Evolutionary conservation across 2,329 filamentous ascomycete species (phyloP).

Genomic region (Fusarium sp.): DNA sequence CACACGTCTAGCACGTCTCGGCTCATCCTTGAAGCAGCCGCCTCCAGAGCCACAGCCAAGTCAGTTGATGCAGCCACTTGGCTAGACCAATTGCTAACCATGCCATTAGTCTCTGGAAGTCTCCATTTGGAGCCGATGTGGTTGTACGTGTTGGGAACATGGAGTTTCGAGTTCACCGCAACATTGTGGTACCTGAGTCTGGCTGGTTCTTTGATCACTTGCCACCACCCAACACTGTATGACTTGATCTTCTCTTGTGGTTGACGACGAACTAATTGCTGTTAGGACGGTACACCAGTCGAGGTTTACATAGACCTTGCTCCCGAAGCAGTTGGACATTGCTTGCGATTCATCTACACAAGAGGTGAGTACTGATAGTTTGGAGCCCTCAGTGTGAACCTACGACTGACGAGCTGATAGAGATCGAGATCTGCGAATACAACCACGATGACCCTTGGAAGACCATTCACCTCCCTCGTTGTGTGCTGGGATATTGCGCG

Average conservation of each 20-base stretch:
- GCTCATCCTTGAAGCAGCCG: slow-evolving; percentile 44
- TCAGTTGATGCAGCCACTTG: slow-evolving; percentile 5
- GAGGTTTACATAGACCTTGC: slow-evolving; percentile 42
- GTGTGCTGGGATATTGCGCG: slow-evolving; percentile 49
- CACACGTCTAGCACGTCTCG: slow-evolving; percentile 37
- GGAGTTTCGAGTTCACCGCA: slow-evolving; percentile 50
- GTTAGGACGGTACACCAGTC: slow-evolving; percentile 46
- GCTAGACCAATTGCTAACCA: slow-evolving; percentile 21
- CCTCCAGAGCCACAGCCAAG: slow-evolving; percentile 46
- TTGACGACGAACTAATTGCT: slow-evolving; percentile 8
- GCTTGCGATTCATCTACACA: slow-evolving; percentile 53
- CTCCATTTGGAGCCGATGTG: slow-evolving; percentile 51
- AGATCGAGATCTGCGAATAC: slow-evolving; percentile 47
- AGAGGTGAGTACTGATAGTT: slow-evolving; percentile 43
- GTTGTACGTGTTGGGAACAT: slow-evolving; percentile 41
- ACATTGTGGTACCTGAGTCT: slow-evolving; percentile 50
- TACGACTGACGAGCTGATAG: slow-evolving; percentile 34
- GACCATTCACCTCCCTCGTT: slow-evolving; percentile 48
- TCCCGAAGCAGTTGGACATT: slow-evolving; percentile 45
- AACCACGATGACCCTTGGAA: slow-evolving; percentile 41
- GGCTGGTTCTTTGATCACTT: slow-evolving; percentile 51
- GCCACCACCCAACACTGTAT: slow-evolving; percentile 46
- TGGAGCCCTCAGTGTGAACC: no score
- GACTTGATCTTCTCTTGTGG: background rate
- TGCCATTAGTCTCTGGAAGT: slow-evolving; percentile 47